Base-by-base conservation (phyloP, 345 rosid species). In the Carallia brachiata region DNA sequence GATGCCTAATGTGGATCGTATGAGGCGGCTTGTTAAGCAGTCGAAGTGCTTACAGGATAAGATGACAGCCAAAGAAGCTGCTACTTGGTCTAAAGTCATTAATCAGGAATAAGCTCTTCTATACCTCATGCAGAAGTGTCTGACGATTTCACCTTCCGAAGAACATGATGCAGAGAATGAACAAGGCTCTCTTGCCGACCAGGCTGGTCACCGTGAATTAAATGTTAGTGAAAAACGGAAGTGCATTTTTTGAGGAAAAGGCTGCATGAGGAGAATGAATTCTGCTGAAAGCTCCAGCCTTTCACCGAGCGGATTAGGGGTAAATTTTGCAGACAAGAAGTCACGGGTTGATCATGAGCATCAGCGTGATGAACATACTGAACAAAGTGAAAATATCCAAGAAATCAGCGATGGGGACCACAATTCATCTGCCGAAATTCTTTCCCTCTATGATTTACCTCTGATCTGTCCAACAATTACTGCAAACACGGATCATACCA, bases 21-120 rank as follows among this genome's bases (percentile, higher is more conserved):
- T 84, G 68, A 77, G 88, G 28, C 64, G 85, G 30, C 71, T 90
- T 1, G 91, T 87, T 68, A 81, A 50, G 34, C 90, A 86, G 58
- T 90, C 94, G 1, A 92, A 90, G 82, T 82, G 82, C 52, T 71
- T 92, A 76, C 92, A 88, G 28, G 88, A 85, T 54, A 90, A 88
- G 72, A 92, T 87, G 92, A 78, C 84, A 4, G 92, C 91, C 0
- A 84, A 80, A 69, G 95, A 90, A 66, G 84, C 77, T 1, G 69
- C 70, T 36, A 83, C 81, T 59, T 87, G 96, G 93, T 83, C 87
- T 58, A 78, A 69, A 72, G 84, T 87, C 17, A 70, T 90, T 39
- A 77, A 80, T 30, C 89, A 82, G 67, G 97, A 88, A 75, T 89
- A 90, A 72, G 72, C 78, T 6, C 80, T 75, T 7, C 7, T 62